A percentile compares a stretch with the other conserved stretches of the same genome.
phyloP scores from a whole-genome alignment of 2,329 filamentous ascomycete species.

The Pochonia chlamydosporia region DNA sequence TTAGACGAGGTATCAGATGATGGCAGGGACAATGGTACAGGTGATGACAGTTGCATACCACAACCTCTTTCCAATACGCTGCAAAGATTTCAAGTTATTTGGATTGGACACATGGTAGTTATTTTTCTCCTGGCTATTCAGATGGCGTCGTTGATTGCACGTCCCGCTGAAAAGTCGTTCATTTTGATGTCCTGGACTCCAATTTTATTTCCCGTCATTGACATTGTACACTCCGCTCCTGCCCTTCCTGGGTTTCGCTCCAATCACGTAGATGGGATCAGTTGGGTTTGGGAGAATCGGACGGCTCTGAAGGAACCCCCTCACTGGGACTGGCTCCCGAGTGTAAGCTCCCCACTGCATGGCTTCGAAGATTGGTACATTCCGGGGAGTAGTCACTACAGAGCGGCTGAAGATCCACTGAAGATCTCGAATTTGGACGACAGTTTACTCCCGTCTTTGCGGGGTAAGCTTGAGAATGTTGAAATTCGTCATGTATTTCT shows the following conservation, averaged over 20 bases:
- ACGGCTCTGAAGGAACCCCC: slow-evolving; percentile 19
- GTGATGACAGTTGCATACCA: slow-evolving; percentile 7
- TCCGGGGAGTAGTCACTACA: slow-evolving; percentile 23
- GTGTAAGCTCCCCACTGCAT: slow-evolving; percentile 6
- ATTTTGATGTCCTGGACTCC: slow-evolving; percentile 30
- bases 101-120: slow-evolving; percentile 16
- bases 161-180: slow-evolving; percentile 26
- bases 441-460: slow-evolving; percentile 21
- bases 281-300: slow-evolving; percentile 18
- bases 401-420: slow-evolving; percentile 29
- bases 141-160: slow-evolving; percentile 15
- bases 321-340: slow-evolving; percentile 18
- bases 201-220: slow-evolving; percentile 26
- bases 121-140: slow-evolving; percentile 19
- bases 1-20: slow-evolving; percentile 9
- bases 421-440: slow-evolving; percentile 34
- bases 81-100: neutral
- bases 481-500: slow-evolving; percentile 36
- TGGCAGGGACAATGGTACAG: slow-evolving; percentile 5
- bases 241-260: slow-evolving; percentile 19
- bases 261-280: slow-evolving; percentile 19
- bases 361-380: slow-evolving; percentile 23
- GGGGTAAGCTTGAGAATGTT: slow-evolving; percentile 20
- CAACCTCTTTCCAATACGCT: neutral
- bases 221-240: slow-evolving; percentile 25